Percentiles rank a stretch among this genome's conserved stretches.
phyloP scores from a whole-genome alignment of 352 stramenopile species.

The Globisporangium cystogenes region DNA sequence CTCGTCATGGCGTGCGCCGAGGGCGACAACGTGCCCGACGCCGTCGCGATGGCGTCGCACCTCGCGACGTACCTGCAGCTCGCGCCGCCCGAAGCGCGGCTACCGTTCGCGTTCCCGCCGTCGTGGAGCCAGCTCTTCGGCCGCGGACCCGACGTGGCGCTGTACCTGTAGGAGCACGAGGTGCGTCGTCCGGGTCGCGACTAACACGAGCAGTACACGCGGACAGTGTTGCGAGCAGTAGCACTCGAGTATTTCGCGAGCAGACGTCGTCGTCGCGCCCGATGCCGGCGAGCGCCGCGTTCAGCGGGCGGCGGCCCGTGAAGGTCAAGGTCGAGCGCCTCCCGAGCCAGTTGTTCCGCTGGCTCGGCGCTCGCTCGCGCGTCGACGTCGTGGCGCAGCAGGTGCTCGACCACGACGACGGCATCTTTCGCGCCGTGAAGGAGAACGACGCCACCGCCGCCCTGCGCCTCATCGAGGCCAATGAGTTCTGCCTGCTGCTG shows the following conservation, averaged over 20 bases:
- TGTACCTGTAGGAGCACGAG: conserved; percentile 39
- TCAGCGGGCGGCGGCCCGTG: conserved; percentile 11
- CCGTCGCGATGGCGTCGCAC: conserved; percentile 43
- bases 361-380: conserved; percentile 16
- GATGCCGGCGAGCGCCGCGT: background rate
- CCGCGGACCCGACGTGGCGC: conserved; percentile 39
- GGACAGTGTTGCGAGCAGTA: too few species aligned
- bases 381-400: conserved; percentile 63
- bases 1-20: conserved; percentile 70
- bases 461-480: conserved; percentile 25
- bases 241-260: background rate
- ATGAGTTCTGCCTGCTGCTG: conserved; percentile 26
- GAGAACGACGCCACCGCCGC: conserved; percentile 26
- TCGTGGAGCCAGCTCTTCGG: conserved; percentile 70
- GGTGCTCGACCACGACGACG: conserved; percentile 46
- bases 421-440: conserved; percentile 48
- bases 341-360: conserved; percentile 17
- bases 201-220: background rate
- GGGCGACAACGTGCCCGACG: conserved; percentile 78
- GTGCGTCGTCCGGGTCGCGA: too few species aligned
- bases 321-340: conserved; percentile 11
- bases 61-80: conserved; percentile 40
- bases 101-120: conserved; percentile 43
- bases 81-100: conserved; percentile 3
- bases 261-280: background rate